A percentile compares a stretch with the other conserved stretches of the same genome.
Conservation (phyloP, 805 yeast genomes). For the Candida coleopterorum region DNA sequence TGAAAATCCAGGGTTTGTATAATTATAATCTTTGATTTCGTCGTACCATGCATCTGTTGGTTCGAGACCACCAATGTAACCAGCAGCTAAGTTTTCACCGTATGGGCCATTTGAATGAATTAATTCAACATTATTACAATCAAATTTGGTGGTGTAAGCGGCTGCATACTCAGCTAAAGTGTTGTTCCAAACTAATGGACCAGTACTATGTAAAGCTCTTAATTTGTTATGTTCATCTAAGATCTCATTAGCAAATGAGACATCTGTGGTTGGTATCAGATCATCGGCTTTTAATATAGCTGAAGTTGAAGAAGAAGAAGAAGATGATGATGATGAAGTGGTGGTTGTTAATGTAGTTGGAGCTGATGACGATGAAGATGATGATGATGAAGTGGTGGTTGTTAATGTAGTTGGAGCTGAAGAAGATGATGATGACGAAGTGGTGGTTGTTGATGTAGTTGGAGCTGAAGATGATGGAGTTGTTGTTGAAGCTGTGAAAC, state of each 20-base stretch:
- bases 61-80: slow-evolving; percentile 47
- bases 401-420: slow-evolving; percentile 9
- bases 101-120: slow-evolving; percentile 61
- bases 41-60: slow-evolving; percentile 75
- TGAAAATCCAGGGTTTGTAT: slow-evolving; percentile 45
- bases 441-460: slow-evolving; percentile 5
- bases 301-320: background rate
- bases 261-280: slow-evolving; percentile 1
- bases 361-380: background rate
- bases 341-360: slow-evolving; percentile 2
- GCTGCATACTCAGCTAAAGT: slow-evolving; percentile 32
- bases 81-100: slow-evolving; percentile 78
- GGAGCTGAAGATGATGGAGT: slow-evolving; percentile 9
- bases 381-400: slow-evolving; percentile 9
- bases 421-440: slow-evolving; percentile 9
- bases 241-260: slow-evolving; percentile 24
- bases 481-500: slow-evolving; percentile 7
- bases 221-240: slow-evolving; percentile 32
- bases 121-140: slow-evolving; percentile 56
- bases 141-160: slow-evolving; percentile 47
- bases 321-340: slow-evolving; percentile 1
- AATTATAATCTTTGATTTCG: slow-evolving; percentile 57
- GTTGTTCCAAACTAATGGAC: slow-evolving; percentile 27
- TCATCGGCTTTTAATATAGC: background rate
- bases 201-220: slow-evolving; percentile 34